Conservation (phyloP, 345 rosid genomes). For the Eucalyptus curtisii region DNA sequence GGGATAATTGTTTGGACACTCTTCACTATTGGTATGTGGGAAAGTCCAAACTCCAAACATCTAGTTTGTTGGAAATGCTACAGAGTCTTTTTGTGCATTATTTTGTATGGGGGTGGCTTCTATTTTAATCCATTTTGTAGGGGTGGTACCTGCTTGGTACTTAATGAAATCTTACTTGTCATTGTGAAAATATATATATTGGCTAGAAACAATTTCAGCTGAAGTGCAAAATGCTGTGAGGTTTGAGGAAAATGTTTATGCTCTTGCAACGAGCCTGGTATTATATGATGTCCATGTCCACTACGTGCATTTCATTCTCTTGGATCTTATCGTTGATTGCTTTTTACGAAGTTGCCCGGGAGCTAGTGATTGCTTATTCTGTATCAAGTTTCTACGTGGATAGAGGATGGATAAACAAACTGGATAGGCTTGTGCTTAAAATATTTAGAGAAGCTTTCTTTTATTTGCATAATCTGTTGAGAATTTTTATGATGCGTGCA, state of each 20-base stretch:
- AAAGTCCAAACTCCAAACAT: neutral
- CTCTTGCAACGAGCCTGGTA: slow-evolving; percentile 66
- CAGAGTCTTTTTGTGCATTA: neutral
- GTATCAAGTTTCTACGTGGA: neutral
- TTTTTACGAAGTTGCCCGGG: neutral
- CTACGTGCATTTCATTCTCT: neutral
- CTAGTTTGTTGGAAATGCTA: neutral
- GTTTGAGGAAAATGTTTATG: slow-evolving; percentile 68
- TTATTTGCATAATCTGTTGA: neutral
- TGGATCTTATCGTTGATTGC: neutral
- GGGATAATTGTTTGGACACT: neutral
- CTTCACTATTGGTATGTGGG: neutral
- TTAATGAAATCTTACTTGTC: neutral
- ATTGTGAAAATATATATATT: neutral
- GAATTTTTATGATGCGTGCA: neutral
- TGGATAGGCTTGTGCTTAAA: neutral
- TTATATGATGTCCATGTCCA: neutral
- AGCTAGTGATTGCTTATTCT: neutral
- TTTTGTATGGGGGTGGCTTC: neutral
- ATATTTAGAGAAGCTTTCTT: neutral
- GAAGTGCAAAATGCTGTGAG: slow-evolving; percentile 33
- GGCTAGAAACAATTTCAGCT: neutral
- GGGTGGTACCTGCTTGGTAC: neutral
- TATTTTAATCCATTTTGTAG: neutral
- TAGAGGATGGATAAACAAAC: neutral